These are phyloP conservation scores for Colletotrichum tofieldiae DNA, from an alignment of 2,329 filamentous ascomycete genomes.

Conservation along the genomic window DNA sequence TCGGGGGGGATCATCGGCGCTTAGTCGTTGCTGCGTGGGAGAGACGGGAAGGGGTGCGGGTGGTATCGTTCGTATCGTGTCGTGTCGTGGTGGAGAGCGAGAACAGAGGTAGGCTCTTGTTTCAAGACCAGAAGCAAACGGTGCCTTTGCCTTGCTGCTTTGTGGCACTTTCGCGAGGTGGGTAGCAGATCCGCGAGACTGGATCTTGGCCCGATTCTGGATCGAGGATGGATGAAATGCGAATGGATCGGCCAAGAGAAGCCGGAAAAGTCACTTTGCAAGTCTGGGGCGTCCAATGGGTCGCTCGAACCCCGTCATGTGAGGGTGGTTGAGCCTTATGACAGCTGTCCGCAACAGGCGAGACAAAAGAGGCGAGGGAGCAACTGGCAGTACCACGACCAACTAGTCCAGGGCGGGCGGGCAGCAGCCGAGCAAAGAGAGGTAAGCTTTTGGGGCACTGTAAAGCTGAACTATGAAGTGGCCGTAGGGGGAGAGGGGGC, in stretches of 20 bases:
- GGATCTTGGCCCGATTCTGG: conserved; percentile 23
- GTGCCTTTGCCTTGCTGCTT: not conserved
- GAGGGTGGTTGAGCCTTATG: conserved; percentile 29
- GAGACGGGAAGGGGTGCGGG: not conserved
- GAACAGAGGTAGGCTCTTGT: conserved; percentile 9
- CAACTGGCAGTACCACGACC: not conserved
- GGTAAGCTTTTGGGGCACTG: conserved; percentile 11
- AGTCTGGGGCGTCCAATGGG: conserved; percentile 30
- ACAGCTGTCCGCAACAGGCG: conserved; percentile 35
- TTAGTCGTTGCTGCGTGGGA: conserved; percentile 3
- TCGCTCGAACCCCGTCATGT: conserved; percentile 37
- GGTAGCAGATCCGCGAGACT: conserved; percentile 12
- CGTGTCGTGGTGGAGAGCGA: not conserved
- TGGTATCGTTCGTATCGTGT: not conserved
- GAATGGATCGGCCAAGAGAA: conserved; percentile 22
- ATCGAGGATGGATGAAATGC: conserved; percentile 1
- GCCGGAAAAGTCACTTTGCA: conserved; percentile 29
- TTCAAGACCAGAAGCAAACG: conserved; percentile 16
- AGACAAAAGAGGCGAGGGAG: not conserved
- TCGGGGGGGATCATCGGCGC: conserved; percentile 36
- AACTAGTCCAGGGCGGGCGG: not conserved
- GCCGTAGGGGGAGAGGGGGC: not conserved
- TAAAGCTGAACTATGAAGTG: conserved; percentile 8
- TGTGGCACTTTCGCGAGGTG: conserved; percentile 11
- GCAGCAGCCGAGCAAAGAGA: not conserved